Evolutionary conservation across 345 rosid genomes (phyloP).

Genomic region (Anacardium occidentale): DNA sequence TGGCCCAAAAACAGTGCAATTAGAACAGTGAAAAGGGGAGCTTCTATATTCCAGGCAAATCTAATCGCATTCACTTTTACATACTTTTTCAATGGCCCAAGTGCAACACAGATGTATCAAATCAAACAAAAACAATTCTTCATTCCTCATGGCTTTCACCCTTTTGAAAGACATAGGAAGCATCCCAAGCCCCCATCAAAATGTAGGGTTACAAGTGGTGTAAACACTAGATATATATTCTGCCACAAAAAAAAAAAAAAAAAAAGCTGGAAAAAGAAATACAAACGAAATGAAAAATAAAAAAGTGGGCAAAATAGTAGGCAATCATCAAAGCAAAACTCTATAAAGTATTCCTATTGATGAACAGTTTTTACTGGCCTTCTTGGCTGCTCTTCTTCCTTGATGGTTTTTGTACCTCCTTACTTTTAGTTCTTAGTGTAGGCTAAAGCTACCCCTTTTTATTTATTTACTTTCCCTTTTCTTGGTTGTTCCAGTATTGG

Average conservation of each 20-base stretch:
- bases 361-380: constrained; percentile 30
- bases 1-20: constrained; percentile 17
- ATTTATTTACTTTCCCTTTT: constrained; percentile 27
- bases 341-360: constrained; percentile 32
- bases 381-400: constrained; percentile 24
- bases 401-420: constrained; percentile 33
- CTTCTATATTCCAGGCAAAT: constrained; percentile 38
- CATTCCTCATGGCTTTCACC: constrained; percentile 50
- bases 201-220: constrained; percentile 33
- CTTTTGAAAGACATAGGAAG: constrained; percentile 58
- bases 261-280: constrained; percentile 10
- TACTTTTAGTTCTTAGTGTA: constrained; percentile 17
- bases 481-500: constrained; percentile 29
- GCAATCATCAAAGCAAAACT: constrained; percentile 31
- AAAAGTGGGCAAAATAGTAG: background rate
- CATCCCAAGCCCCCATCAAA: constrained; percentile 47
- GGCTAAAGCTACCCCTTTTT: constrained; percentile 32
- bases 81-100: constrained; percentile 36
- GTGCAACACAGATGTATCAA: constrained; percentile 35
- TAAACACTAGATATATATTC: constrained; percentile 2
- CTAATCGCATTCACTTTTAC: constrained; percentile 32
- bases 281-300: constrained; percentile 13
- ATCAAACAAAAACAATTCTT: constrained; percentile 43
- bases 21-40: constrained; percentile 24
- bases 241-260: constrained; percentile 25